Base-by-base conservation (phyloP, 2,329 filamentous ascomycete genomes). In the Xylariaceae sp. region DNA sequence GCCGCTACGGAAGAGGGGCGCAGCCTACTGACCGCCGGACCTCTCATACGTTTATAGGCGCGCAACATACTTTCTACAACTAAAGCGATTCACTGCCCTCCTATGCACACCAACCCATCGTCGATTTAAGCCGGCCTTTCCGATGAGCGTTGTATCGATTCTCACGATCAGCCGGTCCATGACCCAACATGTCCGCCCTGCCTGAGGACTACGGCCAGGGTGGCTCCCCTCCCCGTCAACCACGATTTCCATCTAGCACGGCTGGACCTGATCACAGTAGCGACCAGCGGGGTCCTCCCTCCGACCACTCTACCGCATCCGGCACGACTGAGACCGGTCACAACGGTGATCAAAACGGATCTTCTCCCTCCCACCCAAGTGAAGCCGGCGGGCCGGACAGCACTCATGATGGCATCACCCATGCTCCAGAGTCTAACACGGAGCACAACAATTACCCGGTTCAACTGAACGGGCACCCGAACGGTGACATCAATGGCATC, bases 151-250 rank as follows among this genome's bases (percentile, higher is more conserved):
- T 29, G 35, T 42, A 3, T 8, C 50, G 6, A 44, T 47, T 12
- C 39, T 51, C 50, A n/a, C 53, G 30, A 29, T 43, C 12, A 27
- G 8, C 27, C n/a, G 44, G 37, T 54, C 48, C 53, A 60, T 60
- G 58, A 47, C 51, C 47, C 48, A 32, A 51, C 55, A 60, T 60
- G 58, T 54, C 58, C 48, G 45, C 35, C 31, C n/a, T 39, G 30
- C 50, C 35, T 51, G 50, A 51, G 47, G 45, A 50, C 46, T 32
- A 8, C 32, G 34, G 30, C 41, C 44, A 47, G 29, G 12, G 31
- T 30, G 40, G 27, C n/a, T 26, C 32, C 26, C 12, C 49, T 34
- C 8, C 34, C 44, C 46, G 5, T 7, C 19, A 1, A 6, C 37
- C 32, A 12, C 27, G 41, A 43, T 8, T 6, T 19, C 19, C 19